Conservation (phyloP, 805 yeast genomes). For the Metschnikowia matae region DNA sequence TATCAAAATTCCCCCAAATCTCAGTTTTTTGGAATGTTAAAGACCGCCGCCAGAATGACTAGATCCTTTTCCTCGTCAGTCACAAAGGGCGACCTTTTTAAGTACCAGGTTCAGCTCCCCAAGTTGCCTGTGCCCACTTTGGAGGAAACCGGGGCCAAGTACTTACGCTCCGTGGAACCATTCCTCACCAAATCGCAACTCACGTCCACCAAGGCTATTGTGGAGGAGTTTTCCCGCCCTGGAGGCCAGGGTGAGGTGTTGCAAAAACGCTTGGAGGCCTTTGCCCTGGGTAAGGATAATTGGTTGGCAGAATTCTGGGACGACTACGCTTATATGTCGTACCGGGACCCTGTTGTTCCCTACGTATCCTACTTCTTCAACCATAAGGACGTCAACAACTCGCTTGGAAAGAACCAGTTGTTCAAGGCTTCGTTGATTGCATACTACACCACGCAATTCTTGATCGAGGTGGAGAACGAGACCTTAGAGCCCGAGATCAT, state of each 20-base stretch:
- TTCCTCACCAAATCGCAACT: constrained; percentile 50
- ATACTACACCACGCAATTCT: constrained; percentile 63
- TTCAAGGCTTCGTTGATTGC: constrained; percentile 74
- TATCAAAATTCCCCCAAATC: background rate
- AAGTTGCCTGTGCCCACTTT: constrained; percentile 83
- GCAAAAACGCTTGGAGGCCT: constrained; percentile 59
- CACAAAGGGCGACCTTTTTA: constrained; percentile 62
- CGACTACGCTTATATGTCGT: constrained; percentile 83
- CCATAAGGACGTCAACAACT: constrained; percentile 64
- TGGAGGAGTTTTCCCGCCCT: constrained; percentile 59
- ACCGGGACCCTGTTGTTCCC: constrained; percentile 93
- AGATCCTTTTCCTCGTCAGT: constrained; percentile 23
- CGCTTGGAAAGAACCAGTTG: constrained; percentile 59
- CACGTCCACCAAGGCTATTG: constrained; percentile 47
- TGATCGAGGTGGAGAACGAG: constrained; percentile 62
- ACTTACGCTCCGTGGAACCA: constrained; percentile 72
- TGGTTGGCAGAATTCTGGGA: constrained; percentile 96
- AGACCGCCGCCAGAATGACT: constrained; percentile 15
- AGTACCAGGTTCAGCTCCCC: constrained; percentile 72
- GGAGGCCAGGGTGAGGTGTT: constrained; percentile 64
- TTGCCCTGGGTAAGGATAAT: constrained; percentile 63
- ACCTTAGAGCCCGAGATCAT: constrained; percentile 76
- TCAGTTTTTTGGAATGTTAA: constrained; percentile 12
- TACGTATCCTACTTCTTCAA: constrained; percentile 86
- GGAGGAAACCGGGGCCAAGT: constrained; percentile 62